Percentiles rank a stretch among this genome's conserved stretches.
Conservation (phyloP, 148 eudicot species). For the Cornus controversa region DNA sequence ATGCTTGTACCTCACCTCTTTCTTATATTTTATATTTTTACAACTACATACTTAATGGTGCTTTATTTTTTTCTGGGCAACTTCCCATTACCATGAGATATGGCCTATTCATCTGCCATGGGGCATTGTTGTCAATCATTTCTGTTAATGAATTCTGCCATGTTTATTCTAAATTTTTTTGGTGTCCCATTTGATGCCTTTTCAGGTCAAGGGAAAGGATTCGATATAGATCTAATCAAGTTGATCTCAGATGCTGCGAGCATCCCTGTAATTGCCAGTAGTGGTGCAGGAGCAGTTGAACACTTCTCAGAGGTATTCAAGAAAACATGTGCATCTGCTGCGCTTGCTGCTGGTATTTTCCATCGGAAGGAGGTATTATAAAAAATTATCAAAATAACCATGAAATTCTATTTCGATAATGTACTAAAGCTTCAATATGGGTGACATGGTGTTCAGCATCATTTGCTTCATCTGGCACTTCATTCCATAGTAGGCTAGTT, state of each 20-base stretch:
- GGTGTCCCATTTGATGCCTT: slow-evolving; percentile 13
- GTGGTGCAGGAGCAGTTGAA: slow-evolving; percentile 85
- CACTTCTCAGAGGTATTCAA: slow-evolving; percentile 93
- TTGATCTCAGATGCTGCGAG: slow-evolving; percentile 84
- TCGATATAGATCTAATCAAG: slow-evolving; percentile 74
- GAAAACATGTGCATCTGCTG: slow-evolving; percentile 92
- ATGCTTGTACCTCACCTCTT: not conserved
- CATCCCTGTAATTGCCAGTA: slow-evolving; percentile 96
- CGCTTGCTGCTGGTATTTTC: slow-evolving; percentile 97
- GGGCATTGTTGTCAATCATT: not conserved
- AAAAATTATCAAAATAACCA: not conserved
- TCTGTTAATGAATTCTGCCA: not conserved
- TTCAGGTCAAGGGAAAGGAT: slow-evolving; percentile 96
- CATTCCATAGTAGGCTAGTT: not conserved
- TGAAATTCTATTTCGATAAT: not conserved
- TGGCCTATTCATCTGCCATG: not conserved
- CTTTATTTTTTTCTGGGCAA: not conserved
- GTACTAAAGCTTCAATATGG: not conserved
- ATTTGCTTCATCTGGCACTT: not conserved
- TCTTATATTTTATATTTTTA: not conserved
- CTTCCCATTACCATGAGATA: not conserved
- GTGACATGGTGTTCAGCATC: not conserved
- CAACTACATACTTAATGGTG: not conserved
- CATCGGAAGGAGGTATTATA: slow-evolving; percentile 81
- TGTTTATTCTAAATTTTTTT: slow-evolving; percentile 6